Conservation (phyloP, 1,139 yeast genomes). For the Debaryomyces sp. region DNA sequence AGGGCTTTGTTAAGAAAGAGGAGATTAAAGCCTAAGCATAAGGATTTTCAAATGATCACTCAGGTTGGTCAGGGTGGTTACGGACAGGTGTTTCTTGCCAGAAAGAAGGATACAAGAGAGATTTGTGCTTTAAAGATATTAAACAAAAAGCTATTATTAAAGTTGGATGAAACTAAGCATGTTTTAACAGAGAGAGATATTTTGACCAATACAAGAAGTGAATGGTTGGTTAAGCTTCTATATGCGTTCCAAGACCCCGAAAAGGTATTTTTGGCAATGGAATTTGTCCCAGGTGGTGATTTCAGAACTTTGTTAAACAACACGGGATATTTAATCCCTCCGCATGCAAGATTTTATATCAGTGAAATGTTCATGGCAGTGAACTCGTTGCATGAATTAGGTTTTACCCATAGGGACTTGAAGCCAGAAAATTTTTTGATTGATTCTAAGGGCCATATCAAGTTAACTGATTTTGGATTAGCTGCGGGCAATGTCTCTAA, state of each 20-base stretch:
- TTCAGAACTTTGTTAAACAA: slow-evolving; percentile 92
- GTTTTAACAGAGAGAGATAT: slow-evolving; percentile 96
- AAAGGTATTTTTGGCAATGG: slow-evolving; percentile 95
- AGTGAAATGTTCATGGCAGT: slow-evolving; percentile 97
- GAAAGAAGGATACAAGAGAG: slow-evolving; percentile 92
- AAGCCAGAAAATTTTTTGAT: slow-evolving; percentile 97
- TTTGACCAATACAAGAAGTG: slow-evolving; percentile 89
- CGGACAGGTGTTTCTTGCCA: slow-evolving; percentile 94
- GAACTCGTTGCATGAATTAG: slow-evolving; percentile 89
- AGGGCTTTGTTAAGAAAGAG: slow-evolving; percentile 83
- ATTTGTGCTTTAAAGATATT: slow-evolving; percentile 93
- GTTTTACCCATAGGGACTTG: slow-evolving; percentile 95
- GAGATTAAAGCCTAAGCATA: slow-evolving; percentile 88
- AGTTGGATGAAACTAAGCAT: slow-evolving; percentile 93
- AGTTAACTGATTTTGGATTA: slow-evolving; percentile 94
- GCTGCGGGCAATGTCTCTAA: slow-evolving; percentile 96
- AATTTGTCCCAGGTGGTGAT: slow-evolving; percentile 99
- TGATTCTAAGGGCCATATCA: slow-evolving; percentile 93
- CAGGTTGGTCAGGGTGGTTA: slow-evolving; percentile 99
- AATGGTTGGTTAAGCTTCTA: slow-evolving; percentile 91
- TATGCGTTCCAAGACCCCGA: slow-evolving; percentile 95
- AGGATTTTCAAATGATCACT: slow-evolving; percentile 93
- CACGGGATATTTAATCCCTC: slow-evolving; percentile 89
- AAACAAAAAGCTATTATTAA: slow-evolving; percentile 82
- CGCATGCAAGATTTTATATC: slow-evolving; percentile 93